Evolutionary conservation across 1,284 basidiomycete species (phyloP), one percentile per base, ranked within the genome.

Genomic region (Gomphus sp.): DNA sequence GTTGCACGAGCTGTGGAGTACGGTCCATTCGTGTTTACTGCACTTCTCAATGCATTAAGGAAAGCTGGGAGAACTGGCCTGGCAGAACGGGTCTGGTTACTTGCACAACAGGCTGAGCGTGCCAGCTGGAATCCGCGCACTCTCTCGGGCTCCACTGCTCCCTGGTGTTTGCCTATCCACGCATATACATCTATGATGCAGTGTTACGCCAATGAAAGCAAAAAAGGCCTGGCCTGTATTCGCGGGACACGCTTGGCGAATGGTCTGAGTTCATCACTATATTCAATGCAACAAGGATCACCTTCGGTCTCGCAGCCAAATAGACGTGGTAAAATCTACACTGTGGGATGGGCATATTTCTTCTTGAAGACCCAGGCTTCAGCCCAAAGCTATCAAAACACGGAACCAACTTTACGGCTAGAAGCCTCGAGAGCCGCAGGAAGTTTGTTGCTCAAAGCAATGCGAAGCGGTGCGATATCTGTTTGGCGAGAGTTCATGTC

Each of bases 101-200:
- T 85, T 12, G 84, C 80, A 6, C 76, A 77, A 64, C 68, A 74
- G 58, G 82, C 80, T 0, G 82, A 86, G 65, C 69, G 66, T n/a
- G 70, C 69, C 12, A 86, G 83, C 61, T 80, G 80, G 78, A 22
- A 34, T n/a, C 44, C 18, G 18, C 52, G 16, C 8, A 37, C 25
- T 18, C 50, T 66, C 31, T 65, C 64, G 3, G 61, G 60, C 10
- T 66, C 68, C 25, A 65, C 60, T 9, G 39, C 49, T n/a, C 62
- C 68, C 12, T 89, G 88, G 86, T 73, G 73, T 59, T 70, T 91
- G 28, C 80, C 85, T 3, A 71, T 84, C 3, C 74, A 82, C 16
- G 82, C 84, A 1, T 91, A 89, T 68, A 90, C 86, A 1, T 71
- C 79, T 52, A 87, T 91, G 81, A 68, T 91, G 59, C 75, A 82